Conservation (phyloP, 2,329 filamentous ascomycete species). For the Westerdykella sp. region DNA sequence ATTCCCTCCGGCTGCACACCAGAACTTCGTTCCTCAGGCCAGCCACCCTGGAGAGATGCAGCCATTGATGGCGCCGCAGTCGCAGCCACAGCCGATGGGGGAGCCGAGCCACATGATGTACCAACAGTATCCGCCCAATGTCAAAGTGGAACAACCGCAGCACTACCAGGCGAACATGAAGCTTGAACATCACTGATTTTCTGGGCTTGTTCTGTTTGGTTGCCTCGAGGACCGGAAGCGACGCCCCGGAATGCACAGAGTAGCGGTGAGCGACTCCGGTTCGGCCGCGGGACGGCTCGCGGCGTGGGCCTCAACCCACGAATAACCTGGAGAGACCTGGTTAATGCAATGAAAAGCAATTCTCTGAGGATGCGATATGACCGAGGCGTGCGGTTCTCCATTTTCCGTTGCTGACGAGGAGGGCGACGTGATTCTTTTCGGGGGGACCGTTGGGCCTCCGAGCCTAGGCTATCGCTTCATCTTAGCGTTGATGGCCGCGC, state of each 20-base stretch:
- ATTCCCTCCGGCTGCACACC: conserved; percentile 24
- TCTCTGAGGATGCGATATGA: no score
- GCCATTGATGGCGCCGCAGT: conserved; percentile 31
- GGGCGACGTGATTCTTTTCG: not conserved
- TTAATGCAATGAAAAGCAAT: no score
- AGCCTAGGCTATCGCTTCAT: no score
- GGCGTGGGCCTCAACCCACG: no score
- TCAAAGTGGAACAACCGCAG: conserved; percentile 35
- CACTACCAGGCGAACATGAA: no score
- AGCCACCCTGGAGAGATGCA: conserved; percentile 33
- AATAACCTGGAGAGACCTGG: no score
- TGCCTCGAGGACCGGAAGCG: not conserved
- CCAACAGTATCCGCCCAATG: conserved; percentile 31
- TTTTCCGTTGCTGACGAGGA: no score
- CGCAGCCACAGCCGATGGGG: conserved; percentile 29
- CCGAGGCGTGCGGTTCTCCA: no score
- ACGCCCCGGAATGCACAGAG: conserved; percentile 63
- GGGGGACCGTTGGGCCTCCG: not conserved
- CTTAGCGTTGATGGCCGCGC: no score
- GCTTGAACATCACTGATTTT: no score
- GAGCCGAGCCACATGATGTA: conserved; percentile 39
- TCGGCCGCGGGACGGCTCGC: not conserved
- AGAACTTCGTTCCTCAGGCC: conserved; percentile 29
- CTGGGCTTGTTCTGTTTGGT: not conserved
- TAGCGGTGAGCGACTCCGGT: not conserved